Conservation (phyloP, 1,284 basidiomycete genomes). For the Marasmius tenuissimus region DNA sequence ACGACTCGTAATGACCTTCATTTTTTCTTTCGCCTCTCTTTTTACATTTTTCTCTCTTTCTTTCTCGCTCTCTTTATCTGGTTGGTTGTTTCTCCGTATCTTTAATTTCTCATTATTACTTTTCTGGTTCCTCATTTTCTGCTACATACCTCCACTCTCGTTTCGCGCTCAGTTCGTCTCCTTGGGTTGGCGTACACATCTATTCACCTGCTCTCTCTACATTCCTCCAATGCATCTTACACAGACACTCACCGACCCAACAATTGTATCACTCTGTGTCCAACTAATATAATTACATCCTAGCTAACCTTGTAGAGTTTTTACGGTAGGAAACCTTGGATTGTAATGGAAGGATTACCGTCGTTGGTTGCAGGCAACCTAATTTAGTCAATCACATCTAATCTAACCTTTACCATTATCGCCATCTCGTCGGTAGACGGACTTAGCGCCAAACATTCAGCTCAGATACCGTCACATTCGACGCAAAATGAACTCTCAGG, state of each 20-base stretch:
- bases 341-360: too few relatives aligned
- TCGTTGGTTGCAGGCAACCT: too few relatives aligned
- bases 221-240: neutral
- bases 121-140: neutral
- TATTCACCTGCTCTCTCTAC: neutral
- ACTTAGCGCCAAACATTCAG: neutral
- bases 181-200: neutral
- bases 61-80: conserved; percentile 4
- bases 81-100: neutral
- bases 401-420: neutral
- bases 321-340: neutral
- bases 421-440: neutral
- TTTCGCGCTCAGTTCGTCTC: neutral
- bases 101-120: neutral
- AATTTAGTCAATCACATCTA: neutral
- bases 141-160: neutral
- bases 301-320: neutral
- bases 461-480: neutral
- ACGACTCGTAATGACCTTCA: conserved; percentile 2
- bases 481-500: too few relatives aligned
- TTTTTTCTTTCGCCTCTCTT: neutral
- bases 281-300: neutral
- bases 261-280: neutral
- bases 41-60: conserved; percentile 1
- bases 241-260: neutral